phyloP scores from a whole-genome alignment of 805 yeast genomes.

The Ogataea ganodermae region DNA sequence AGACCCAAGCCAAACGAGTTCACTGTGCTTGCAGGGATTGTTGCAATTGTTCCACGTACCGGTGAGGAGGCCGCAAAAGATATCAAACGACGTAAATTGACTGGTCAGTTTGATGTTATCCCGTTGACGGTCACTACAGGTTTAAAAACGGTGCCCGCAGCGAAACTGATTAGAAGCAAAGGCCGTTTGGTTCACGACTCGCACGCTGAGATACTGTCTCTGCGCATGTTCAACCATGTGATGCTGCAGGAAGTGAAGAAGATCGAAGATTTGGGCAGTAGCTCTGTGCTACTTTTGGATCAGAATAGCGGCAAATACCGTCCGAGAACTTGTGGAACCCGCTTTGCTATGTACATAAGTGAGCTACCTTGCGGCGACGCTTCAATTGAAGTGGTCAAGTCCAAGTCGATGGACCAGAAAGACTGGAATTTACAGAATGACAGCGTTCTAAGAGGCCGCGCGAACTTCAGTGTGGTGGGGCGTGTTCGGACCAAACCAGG shows the following conservation, averaged over 20 bases:
- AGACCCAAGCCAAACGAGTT: slow-evolving; percentile 78
- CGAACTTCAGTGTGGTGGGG: slow-evolving; percentile 56
- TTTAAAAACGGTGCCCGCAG: slow-evolving; percentile 72
- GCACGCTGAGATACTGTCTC: slow-evolving; percentile 83
- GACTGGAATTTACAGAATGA: slow-evolving; percentile 21
- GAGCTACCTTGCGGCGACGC: slow-evolving; percentile 93
- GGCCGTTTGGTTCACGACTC: slow-evolving; percentile 81
- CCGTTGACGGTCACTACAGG: slow-evolving; percentile 73
- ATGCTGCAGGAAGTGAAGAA: slow-evolving; percentile 49
- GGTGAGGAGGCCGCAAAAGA: slow-evolving; percentile 9
- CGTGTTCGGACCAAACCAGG: slow-evolving; percentile 93
- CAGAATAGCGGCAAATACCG: slow-evolving; percentile 24
- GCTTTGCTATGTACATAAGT: slow-evolving; percentile 63
- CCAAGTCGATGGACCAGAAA: slow-evolving; percentile 22
- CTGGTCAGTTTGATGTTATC: slow-evolving; percentile 20
- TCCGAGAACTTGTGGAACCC: slow-evolving; percentile 37
- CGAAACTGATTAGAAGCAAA: slow-evolving; percentile 32
- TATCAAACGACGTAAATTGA: slow-evolving; percentile 12
- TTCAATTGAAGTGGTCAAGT: slow-evolving; percentile 53
- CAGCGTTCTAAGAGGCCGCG: slow-evolving; percentile 59
- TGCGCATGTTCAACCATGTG: slow-evolving; percentile 68
- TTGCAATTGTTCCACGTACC: slow-evolving; percentile 37
- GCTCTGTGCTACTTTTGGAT: slow-evolving; percentile 21
- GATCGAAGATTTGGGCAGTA: slow-evolving; percentile 13
- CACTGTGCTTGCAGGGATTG: slow-evolving; percentile 81